Percentiles rank a stretch among this genome's conserved stretches.
Evolutionary conservation across 805 yeast genomes (phyloP).

Genomic region (Hemisphaericaspora nanyangensis): DNA sequence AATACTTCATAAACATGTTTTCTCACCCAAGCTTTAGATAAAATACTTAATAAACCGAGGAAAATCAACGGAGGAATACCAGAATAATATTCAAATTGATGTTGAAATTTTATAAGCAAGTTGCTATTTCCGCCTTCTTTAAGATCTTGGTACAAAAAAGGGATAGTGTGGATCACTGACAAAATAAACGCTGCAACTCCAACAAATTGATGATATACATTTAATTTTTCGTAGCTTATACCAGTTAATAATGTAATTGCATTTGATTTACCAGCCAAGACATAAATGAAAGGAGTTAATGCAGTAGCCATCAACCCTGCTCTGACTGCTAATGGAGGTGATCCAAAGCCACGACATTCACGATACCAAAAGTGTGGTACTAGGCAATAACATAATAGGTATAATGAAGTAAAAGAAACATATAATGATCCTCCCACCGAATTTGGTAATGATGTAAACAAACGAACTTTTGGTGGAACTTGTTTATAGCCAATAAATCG

Average conservation of each 20-base stretch:
- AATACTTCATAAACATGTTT: constrained; percentile 43
- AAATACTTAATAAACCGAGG: constrained; percentile 40
- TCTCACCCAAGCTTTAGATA: constrained; percentile 40
- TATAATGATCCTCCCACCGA: constrained; percentile 36
- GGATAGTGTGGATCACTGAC: constrained; percentile 47
- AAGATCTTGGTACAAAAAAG: constrained; percentile 43
- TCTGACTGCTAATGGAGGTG: constrained; percentile 55
- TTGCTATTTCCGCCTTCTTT: constrained; percentile 46
- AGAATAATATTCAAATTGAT: constrained; percentile 21
- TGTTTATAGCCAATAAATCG: constrained; percentile 34
- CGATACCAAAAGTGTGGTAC: constrained; percentile 50
- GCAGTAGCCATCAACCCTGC: constrained; percentile 51
- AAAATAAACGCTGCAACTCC: constrained; percentile 41
- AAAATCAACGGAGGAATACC: constrained; percentile 51
- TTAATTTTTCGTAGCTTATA: constrained; percentile 52
- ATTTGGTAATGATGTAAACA: constrained; percentile 28
- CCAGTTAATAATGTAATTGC: constrained; percentile 48
- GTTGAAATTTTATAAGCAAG: constrained; percentile 13
- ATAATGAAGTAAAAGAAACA: constrained; percentile 32
- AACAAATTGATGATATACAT: constrained; percentile 47
- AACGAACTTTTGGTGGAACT: constrained; percentile 20
- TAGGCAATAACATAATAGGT: constrained; percentile 32
- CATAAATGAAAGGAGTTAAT: constrained; percentile 46
- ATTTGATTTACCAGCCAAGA: constrained; percentile 52
- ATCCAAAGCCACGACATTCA: constrained; percentile 51